These are phyloP conservation scores for Panicum miliaceum DNA, from an alignment of 176 grass and related monocot genomes.

Conservation along the genomic window DNA sequence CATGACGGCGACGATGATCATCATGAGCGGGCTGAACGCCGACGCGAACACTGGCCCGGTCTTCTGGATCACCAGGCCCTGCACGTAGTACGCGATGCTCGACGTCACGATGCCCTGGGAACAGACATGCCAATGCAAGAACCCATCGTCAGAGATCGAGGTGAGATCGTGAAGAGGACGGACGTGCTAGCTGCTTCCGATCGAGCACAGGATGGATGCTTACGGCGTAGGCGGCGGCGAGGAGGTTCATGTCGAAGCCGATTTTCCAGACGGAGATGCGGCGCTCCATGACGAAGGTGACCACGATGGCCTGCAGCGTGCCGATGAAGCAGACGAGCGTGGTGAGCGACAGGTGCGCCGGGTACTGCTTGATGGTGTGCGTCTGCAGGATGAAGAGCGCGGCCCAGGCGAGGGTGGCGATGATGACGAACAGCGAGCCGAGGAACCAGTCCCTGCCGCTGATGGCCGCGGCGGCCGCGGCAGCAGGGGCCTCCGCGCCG, in stretches of 20 bases:
- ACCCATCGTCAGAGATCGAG: neutral
- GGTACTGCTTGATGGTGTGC: constrained; percentile 73
- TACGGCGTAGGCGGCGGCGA: constrained; percentile 91
- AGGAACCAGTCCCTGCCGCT: constrained; percentile 60
- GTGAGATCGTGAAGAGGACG: neutral
- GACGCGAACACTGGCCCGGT: constrained; percentile 94
- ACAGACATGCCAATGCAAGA: neutral
- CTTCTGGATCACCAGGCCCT: constrained; percentile 83
- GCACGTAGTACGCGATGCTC: constrained; percentile 96
- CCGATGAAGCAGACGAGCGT: constrained; percentile 88
- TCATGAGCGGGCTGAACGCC: constrained; percentile 98
- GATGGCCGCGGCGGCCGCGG: constrained; percentile 4
- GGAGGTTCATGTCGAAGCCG: constrained; percentile 97
- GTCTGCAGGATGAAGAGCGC: constrained; percentile 84
- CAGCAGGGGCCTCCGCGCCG: neutral
- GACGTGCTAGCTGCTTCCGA: no score
- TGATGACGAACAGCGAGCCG: constrained; percentile 82
- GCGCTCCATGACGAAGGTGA: constrained; percentile 85
- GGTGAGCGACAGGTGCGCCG: constrained; percentile 88
- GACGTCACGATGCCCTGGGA: constrained; percentile 86
- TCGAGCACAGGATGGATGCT: neutral
- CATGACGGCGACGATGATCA: constrained; percentile 98
- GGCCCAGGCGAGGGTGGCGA: constrained; percentile 95
- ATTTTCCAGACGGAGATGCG: constrained; percentile 77
- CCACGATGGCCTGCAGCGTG: constrained; percentile 77